Base-by-base conservation (phyloP, 2,329 filamentous ascomycete species). In the Colletotrichum sp. region DNA sequence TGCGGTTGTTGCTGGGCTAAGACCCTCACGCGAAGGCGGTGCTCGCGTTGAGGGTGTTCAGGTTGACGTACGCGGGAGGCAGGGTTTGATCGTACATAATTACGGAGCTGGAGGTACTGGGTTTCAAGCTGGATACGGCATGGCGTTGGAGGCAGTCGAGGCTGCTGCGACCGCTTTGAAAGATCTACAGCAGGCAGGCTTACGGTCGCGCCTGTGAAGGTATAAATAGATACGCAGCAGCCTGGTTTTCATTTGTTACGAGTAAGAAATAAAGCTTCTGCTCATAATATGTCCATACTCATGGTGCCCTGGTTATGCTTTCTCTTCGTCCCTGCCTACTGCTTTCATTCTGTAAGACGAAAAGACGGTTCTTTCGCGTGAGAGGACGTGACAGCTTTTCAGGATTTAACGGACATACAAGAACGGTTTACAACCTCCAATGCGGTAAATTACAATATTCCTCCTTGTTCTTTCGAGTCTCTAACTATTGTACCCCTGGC, bases 51-150 rank as follows among this genome's bases (percentile, higher is more conserved):
- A 89, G 78, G 79, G 88, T 10, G 87, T 87, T 64, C 66, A 78
- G 10, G 21, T 83, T 8, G 24, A 70, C 1, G 78, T 85, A 5
- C 72, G 71, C 3, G 82, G 80, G 8, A 34, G 79, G 52, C 76
- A 78, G 18, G 78, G 80, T 2, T 71, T 76, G 1, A 62, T 85
- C 13, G 83, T 87, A 5, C 86, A 87, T 77, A 87, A 87, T 69
- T 88, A 89, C 76, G 87, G 87, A 7, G 87, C 86, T 7, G 86
- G 87, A 2, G 87, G 87, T 12, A 86, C 87, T 3, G 87, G 87
- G 0, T 88, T 86, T 75, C 87, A 88, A 67, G 86, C 87, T 5
- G 85, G 85, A 6, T 86, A 83, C 57, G 85, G 84, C 13, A 86
- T 86, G 85, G 84, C 85, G 0, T 21, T 83, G 32, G 85, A 86